Evolutionary conservation across 192 early-diverging fungal genomes (phyloP).

Genomic region (Podila clonocystis): DNA sequence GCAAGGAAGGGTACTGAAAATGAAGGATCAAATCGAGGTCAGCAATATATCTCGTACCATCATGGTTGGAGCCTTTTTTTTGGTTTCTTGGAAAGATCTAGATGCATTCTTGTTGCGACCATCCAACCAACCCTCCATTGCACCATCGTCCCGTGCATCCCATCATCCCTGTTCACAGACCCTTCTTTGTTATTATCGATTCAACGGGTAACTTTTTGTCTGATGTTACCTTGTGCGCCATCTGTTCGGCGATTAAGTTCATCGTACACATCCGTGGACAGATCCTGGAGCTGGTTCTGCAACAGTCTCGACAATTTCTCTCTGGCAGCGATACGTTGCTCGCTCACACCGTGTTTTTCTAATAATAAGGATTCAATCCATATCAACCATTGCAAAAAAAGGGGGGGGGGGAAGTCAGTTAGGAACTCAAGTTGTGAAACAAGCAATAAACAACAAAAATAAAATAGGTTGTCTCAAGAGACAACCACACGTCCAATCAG

Average conservation of each 20-base stretch:
- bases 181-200: too few species aligned
- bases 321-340: constrained; percentile 60
- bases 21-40: not conserved
- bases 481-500: not conserved
- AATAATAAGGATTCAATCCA: constrained; percentile 11
- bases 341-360: constrained; percentile 55
- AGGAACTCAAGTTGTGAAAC: not conserved
- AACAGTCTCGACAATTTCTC: constrained; percentile 85
- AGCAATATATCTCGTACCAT: not conserved
- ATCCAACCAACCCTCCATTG: too few species aligned
- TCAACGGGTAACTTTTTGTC: not conserved
- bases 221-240: constrained; percentile 63
- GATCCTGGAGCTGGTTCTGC: constrained; percentile 90
- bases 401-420: not conserved
- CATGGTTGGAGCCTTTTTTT: too few species aligned
- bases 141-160: too few species aligned
- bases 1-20: constrained; percentile 80
- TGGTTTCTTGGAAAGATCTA: too few species aligned
- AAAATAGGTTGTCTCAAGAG: not conserved
- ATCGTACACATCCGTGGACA: constrained; percentile 97
- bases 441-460: not conserved
- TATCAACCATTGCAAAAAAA: constrained; percentile 1
- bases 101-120: too few species aligned
- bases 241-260: constrained; percentile 82
- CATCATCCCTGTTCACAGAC: too few species aligned